A percentile compares a stretch with the other conserved stretches of the same genome.
Conservation (phyloP, 305 asterid genomes). For the Coffea humblotiana region DNA sequence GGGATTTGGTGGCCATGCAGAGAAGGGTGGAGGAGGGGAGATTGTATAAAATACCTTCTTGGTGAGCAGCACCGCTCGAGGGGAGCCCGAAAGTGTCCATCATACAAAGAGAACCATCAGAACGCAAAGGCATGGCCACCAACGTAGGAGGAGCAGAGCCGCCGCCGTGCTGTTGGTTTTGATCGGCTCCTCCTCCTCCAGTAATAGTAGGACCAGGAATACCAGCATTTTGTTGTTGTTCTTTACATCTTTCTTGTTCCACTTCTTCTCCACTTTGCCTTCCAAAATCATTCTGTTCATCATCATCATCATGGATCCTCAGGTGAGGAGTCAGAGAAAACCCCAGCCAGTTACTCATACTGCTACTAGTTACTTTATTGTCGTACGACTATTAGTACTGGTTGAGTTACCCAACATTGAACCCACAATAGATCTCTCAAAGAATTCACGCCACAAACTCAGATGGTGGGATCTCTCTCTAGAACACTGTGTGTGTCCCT, state of each 20-base stretch:
- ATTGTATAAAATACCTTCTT: conserved; percentile 7
- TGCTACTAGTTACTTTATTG: background rate
- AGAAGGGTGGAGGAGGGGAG: background rate
- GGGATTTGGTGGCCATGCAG: background rate
- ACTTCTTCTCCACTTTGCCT: background rate
- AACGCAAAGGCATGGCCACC: conserved; percentile 40
- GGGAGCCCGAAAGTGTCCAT: conserved; percentile 27
- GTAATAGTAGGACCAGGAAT: conserved; percentile 1
- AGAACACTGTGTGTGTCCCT: conserved; percentile 16
- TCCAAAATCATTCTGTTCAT: conserved; percentile 25
- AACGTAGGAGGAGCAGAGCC: conserved; percentile 5
- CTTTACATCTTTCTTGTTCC: background rate
- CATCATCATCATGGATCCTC: conserved; percentile 39
- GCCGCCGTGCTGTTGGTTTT: background rate
- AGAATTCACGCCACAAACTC: conserved; percentile 14
- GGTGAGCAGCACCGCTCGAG: conserved; percentile 4
- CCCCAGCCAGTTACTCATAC: conserved; percentile 71
- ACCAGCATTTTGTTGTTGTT: background rate
- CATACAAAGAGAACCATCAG: conserved; percentile 33
- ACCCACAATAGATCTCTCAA: background rate
- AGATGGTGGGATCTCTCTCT: conserved; percentile 6
- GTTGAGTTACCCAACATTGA: background rate
- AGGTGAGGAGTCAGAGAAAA: conserved; percentile 65
- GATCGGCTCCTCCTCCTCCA: conserved; percentile 12
- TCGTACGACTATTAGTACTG: background rate